These are phyloP conservation scores for Rubroboletus pulcherrimus DNA, from an alignment of 768 basidiomycete species.

Conservation along the genomic window DNA sequence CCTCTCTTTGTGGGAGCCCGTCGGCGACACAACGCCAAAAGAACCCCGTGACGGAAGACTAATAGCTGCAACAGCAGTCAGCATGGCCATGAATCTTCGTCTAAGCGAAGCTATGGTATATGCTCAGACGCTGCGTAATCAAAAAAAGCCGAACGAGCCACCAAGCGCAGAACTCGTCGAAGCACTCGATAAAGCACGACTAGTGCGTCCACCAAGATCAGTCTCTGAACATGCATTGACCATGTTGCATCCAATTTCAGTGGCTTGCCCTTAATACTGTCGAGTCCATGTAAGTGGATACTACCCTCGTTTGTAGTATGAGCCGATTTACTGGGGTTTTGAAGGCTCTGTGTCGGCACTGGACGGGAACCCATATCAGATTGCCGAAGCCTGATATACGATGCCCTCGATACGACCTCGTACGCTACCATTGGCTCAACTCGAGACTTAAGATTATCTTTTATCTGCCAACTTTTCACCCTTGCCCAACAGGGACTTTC, in stretches of 20 bases:
- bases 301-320: background rate
- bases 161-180: slow-evolving; percentile 31
- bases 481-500: slow-evolving; percentile 31
- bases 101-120: slow-evolving; percentile 36
- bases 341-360: slow-evolving; percentile 41
- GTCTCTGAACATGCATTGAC: slow-evolving; percentile 15
- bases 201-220: slow-evolving; percentile 28
- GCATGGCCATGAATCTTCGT: slow-evolving; percentile 45
- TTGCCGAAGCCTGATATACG: slow-evolving; percentile 28
- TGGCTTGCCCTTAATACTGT: slow-evolving; percentile 38
- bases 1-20: slow-evolving; percentile 43
- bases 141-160: slow-evolving; percentile 27
- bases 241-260: slow-evolving; percentile 20
- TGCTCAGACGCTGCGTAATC: slow-evolving; percentile 27
- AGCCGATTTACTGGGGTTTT: slow-evolving; percentile 1
- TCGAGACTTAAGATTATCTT: slow-evolving; percentile 37
- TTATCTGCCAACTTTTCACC: slow-evolving; percentile 35
- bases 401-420: slow-evolving; percentile 29
- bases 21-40: slow-evolving; percentile 30
- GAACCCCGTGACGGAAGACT: slow-evolving; percentile 38
- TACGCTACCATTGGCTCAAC: slow-evolving; percentile 17
- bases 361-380: slow-evolving; percentile 39
- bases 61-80: slow-evolving; percentile 40
- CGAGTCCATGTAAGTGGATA: slow-evolving; percentile 36
- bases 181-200: slow-evolving; percentile 34